These are phyloP conservation scores for Auxenochlorella pyrenoidosa DNA, from an alignment of 139 green algal species.

Conservation along the genomic window DNA sequence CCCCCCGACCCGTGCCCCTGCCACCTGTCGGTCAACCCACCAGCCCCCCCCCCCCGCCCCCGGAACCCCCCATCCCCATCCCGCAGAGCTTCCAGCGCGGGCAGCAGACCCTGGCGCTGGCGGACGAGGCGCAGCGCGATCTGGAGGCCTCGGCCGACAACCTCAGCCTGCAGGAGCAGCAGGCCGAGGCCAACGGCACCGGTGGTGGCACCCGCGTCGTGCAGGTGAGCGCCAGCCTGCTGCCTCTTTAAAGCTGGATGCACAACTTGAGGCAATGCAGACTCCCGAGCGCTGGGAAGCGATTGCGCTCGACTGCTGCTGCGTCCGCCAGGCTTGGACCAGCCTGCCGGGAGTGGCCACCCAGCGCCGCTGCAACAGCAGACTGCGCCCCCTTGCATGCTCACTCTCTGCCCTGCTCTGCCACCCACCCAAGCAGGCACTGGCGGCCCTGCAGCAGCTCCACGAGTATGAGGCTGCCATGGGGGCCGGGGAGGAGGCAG, in stretches of 20 bases:
- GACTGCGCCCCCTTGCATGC: no score
- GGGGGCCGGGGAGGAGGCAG: background rate
- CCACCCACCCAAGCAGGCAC: background rate
- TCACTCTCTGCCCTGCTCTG: background rate
- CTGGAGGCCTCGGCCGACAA: conserved; percentile 10
- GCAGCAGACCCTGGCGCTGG: background rate
- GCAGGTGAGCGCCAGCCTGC: background rate
- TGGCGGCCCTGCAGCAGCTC: conserved; percentile 19
- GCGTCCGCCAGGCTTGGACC: background rate
- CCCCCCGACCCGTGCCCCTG: no score
- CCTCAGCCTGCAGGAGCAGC: conserved; percentile 17
- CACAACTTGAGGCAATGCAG: no score
- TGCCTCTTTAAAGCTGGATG: no score
- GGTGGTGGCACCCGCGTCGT: background rate
- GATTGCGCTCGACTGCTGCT: no score
- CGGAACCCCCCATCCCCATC: background rate
- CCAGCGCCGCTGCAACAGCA: no score
- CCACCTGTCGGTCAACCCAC: background rate
- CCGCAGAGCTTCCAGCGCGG: background rate
- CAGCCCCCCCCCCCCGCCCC: background rate
- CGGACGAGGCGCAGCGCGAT: background rate
- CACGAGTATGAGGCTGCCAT: conserved; percentile 11
- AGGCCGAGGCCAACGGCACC: background rate
- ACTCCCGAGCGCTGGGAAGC: no score
- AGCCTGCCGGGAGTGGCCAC: background rate